Evolutionary conservation across 345 rosid species (phyloP), one percentile per base, ranked within the genome.

Genomic region (Iberis pinnata): DNA sequence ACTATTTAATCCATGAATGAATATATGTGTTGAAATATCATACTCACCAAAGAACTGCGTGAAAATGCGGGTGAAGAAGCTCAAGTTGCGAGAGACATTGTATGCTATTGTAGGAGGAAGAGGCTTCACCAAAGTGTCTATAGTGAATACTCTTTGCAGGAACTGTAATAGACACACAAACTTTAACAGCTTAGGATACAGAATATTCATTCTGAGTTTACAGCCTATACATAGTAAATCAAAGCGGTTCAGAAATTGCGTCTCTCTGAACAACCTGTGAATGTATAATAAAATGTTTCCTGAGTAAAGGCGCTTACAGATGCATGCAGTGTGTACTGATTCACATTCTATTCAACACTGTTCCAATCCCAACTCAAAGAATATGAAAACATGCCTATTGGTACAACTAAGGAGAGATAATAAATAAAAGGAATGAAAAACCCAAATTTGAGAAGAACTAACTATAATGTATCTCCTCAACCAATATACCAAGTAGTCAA

Each of bases 11-110:
- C n/a, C n/a, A n/a, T n/a, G n/a, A n/a, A n/a, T n/a, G n/a, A n/a
- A n/a, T n/a, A n/a, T n/a, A n/a, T n/a, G n/a, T n/a, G n/a, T n/a
- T n/a, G n/a, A n/a, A n/a, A n/a, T n/a, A n/a, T n/a, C n/a, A 26
- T 54, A 65, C 89, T 65, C 64, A 90, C 98, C 96, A 61, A 87
- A 90, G 77, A 90, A 90, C 76, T 90, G 98, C 4, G 98, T 90
- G 73, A 90, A 90, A 69, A 90, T 90, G 58, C 98, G 89, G 0
- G 83, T 81, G 76, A 90, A 87, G 82, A 90, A 90, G 80, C 80
- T 79, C 82, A 90, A 77, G 74, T 87, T 90, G 49, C 96, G 89
- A 42, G 98, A 84, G 51, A 70, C 89, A 8, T 82, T 90, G 71
- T 78, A 87, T 5, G 87, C 95, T 92, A 84, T 75, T 18, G 84